Percentiles rank a stretch among this genome's conserved stretches.
phyloP scores from a whole-genome alignment of 2,329 filamentous ascomycete genomes.

The Zasmidium angulare region DNA sequence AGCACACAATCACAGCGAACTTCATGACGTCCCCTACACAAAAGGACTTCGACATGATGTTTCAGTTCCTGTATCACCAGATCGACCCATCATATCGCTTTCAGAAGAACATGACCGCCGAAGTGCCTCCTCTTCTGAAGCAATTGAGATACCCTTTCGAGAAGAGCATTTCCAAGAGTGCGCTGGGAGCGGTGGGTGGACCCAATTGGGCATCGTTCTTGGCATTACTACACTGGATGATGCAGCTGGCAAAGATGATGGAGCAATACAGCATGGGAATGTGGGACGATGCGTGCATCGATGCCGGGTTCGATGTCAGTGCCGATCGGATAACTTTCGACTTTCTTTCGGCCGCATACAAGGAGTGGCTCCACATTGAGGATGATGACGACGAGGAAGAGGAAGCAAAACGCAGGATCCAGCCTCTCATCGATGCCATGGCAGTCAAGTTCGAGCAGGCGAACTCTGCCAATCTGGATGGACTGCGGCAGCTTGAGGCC shows the following conservation, averaged over 20 bases:
- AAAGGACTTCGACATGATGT: conserved; percentile 97
- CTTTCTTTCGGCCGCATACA: conserved; percentile 85
- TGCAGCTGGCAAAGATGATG: conserved; percentile 94
- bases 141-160: conserved; percentile 94
- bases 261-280: conserved; percentile 75
- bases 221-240: conserved; percentile 96
- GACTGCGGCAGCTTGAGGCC: conserved; percentile 80
- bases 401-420: conserved; percentile 74
- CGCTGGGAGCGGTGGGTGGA: conserved; percentile 89
- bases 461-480: conserved; percentile 80
- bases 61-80: conserved; percentile 94
- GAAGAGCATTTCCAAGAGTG: conserved; percentile 92
- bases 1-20: conserved; percentile 86
- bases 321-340: conserved; percentile 93
- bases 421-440: conserved; percentile 86
- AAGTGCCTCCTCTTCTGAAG: conserved; percentile 88
- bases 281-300: conserved; percentile 87
- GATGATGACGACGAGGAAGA: conserved; percentile 78
- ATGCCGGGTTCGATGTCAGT: conserved; percentile 81
- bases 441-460: conserved; percentile 79
- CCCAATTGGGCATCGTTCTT: conserved; percentile 97
- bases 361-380: conserved; percentile 87
- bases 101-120: conserved; percentile 90
- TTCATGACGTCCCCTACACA: conserved; percentile 92
- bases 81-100: conserved; percentile 94